phyloP scores from a whole-genome alignment of 768 basidiomycete species.

The Podaxis mareebaensis region DNA sequence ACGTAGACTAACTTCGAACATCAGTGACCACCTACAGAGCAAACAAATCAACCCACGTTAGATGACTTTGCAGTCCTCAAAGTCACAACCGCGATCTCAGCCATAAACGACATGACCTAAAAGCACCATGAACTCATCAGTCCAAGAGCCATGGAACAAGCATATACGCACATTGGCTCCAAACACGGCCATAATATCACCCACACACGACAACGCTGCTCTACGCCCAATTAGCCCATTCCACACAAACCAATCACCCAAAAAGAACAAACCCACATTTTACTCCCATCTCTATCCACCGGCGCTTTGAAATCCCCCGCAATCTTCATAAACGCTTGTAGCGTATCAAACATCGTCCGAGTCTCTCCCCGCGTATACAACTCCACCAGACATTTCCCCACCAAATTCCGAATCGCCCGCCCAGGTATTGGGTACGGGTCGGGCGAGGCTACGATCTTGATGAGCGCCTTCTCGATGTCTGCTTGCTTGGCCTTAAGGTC shows the following conservation, averaged over 20 bases:
- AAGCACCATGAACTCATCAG: neutral
- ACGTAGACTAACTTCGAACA: conserved; percentile 54
- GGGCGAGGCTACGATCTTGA: conserved; percentile 67
- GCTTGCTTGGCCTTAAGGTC: conserved; percentile 65
- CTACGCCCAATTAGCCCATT: conserved; percentile 35
- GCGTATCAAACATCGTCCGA: conserved; percentile 81
- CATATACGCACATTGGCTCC: conserved; percentile 71
- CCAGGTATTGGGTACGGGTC: conserved; percentile 81
- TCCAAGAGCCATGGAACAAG: neutral
- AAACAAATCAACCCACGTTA: conserved; percentile 48
- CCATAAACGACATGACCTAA: conserved; percentile 95
- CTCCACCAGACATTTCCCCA: conserved; percentile 72
- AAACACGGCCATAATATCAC: conserved; percentile 83
- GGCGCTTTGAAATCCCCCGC: conserved; percentile 67
- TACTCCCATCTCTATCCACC: conserved; percentile 58
- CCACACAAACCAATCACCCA: neutral
- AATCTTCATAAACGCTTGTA: conserved; percentile 75
- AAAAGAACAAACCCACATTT: conserved; percentile 54
- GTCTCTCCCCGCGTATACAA: conserved; percentile 83
- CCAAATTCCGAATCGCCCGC: conserved; percentile 77
- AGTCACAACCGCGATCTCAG: conserved; percentile 70
- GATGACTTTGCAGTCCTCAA: conserved; percentile 75
- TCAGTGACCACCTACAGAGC: neutral
- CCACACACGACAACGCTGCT: conserved; percentile 83
- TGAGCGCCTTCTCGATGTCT: conserved; percentile 58